Percentiles rank a stretch among this genome's conserved stretches.
These are phyloP conservation scores for Orobanche coerulescens DNA, from an alignment of 257 asterid genomes.

Conservation along the genomic window DNA sequence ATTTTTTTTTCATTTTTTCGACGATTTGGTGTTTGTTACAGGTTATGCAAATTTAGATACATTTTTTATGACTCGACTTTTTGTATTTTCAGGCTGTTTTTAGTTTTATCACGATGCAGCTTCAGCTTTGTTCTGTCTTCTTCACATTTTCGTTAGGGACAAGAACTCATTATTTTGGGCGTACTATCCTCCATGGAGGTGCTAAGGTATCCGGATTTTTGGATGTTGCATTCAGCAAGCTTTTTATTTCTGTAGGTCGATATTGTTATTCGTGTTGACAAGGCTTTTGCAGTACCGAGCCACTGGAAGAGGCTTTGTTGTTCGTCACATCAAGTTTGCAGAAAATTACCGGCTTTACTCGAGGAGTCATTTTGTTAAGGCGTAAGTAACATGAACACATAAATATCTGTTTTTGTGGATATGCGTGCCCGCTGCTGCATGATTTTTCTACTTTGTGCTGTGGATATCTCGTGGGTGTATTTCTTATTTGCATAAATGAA, in stretches of 20 bases:
- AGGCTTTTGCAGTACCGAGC: constrained; percentile 71
- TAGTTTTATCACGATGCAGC: constrained; percentile 97
- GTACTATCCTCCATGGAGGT: constrained; percentile 97
- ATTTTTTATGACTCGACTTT: not conserved
- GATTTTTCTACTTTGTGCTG: not conserved
- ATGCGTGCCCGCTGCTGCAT: not conserved
- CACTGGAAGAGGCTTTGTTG: constrained; percentile 98
- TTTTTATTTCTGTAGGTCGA: constrained; percentile 9
- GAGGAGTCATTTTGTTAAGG: constrained; percentile 96
- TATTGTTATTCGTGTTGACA: constrained; percentile 21
- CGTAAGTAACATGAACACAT: constrained; percentile 40
- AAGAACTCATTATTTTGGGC: constrained; percentile 94
- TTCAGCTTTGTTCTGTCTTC: constrained; percentile 94
- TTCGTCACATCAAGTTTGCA: constrained; percentile 90
- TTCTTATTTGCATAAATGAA: no score
- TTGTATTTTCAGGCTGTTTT: constrained; percentile 71
- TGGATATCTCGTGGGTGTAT: not conserved
- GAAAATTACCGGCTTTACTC: constrained; percentile 94
- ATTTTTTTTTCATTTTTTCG: constrained; percentile 1
- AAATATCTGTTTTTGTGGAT: not conserved
- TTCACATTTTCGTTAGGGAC: constrained; percentile 95
- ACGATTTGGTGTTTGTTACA: constrained; percentile 1
- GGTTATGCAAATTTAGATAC: not conserved
- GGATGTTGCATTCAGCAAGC: constrained; percentile 5
- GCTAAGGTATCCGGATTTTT: constrained; percentile 63